Conservation (phyloP, 73 alveolate genomes). For the Diophrys appendiculata region DNA sequence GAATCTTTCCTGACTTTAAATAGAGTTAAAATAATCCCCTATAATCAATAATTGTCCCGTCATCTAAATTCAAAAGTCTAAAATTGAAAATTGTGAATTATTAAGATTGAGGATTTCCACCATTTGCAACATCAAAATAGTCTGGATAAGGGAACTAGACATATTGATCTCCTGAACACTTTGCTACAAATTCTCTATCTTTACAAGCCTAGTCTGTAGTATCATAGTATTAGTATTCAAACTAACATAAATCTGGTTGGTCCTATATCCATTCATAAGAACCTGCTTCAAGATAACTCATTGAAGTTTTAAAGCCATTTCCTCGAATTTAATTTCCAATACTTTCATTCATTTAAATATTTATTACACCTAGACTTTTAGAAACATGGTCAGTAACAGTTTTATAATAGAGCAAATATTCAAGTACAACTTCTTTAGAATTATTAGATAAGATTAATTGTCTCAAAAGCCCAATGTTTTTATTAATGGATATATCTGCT, state of each 20-base stretch:
- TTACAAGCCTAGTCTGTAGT: background rate
- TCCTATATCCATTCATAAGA: background rate
- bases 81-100: no score
- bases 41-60: background rate
- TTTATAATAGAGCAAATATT: no score
- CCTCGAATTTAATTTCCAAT: background rate
- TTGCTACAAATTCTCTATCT: background rate
- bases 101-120: background rate
- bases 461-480: background rate
- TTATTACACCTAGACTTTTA: background rate
- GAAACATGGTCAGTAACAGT: background rate
- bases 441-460: background rate
- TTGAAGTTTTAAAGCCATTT: background rate
- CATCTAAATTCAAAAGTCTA: background rate
- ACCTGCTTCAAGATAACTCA: background rate
- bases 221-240: background rate
- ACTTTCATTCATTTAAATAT: background rate
- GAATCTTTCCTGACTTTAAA: no score
- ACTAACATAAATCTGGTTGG: background rate
- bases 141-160: no score
- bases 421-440: background rate
- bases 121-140: background rate
- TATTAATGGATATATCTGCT: background rate
- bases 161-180: no score
- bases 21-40: background rate